Evolutionary conservation across 768 basidiomycete genomes (phyloP), one percentile per base, ranked within the genome.

Genomic region (Baorangia bicolor): DNA sequence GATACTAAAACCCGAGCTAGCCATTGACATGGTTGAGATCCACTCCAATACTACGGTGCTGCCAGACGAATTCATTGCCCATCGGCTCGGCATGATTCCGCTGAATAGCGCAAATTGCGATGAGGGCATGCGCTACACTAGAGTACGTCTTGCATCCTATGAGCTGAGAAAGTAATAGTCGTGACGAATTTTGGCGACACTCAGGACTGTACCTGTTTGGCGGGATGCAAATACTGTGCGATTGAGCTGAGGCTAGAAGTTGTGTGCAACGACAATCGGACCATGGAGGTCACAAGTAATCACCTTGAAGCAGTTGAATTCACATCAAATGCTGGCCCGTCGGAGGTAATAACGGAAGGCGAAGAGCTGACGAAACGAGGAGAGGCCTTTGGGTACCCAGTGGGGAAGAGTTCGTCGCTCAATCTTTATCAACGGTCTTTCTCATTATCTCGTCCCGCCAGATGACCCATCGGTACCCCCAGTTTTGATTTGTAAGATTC

Each of bases 61-160:
- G 21, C 92, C 95, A 2, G 97, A 99, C 73, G 97, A 99, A 75
- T 97, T 94, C 75, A 89, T 99, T 57, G 92, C 94, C 0, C 97
- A 99, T 72, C 85, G 97, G 48, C 78, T 99, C 30, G 97, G 97
- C 23, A 89, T 97, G 84, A 80, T 99, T 28, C 97, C 97, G 9
- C 78, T 99, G 23, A 78, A 88, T 48, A 95, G 92, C 72, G 78
- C 85, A 37, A 91, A 90, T 61, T 95, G 93, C 62, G 92, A 94
- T 58, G 91, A 93, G 66, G 91, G 84, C 21, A 90, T 98, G 71
- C 81, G 87, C 57, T 88, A 88, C 64, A 87, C 85, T 49, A 78
- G 88, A 68, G 90, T 87, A 62, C 51, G 83, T 75, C 20, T 60
- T 45, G 13, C 49, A 38, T 56, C 25, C n/a, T 31, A 41, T 34